Evolutionary conservation across 108 stramenopile genomes (phyloP).

Genomic region (Cyclotella cryptica): DNA sequence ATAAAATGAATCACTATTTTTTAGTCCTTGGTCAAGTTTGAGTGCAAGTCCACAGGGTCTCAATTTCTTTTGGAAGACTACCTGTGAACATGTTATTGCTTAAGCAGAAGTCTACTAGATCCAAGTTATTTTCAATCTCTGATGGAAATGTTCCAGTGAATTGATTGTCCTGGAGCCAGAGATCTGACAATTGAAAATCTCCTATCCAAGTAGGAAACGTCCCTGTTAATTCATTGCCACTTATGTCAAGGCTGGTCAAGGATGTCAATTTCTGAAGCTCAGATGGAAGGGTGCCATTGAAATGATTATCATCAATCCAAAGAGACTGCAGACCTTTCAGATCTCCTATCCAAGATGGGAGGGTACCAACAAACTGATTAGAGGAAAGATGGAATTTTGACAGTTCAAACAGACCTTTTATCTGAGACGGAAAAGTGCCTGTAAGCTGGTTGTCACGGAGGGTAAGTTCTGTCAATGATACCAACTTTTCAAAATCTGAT

Average conservation of each 20-base stretch:
- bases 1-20: too few species aligned
- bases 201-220: background rate
- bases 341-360: slow-evolving; percentile 11
- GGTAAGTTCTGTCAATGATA: slow-evolving; percentile 23
- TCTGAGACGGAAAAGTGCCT: too few species aligned
- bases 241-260: background rate
- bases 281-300: slow-evolving; percentile 5
- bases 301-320: background rate
- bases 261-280: background rate
- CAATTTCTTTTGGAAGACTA: background rate
- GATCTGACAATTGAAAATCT: background rate
- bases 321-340: background rate
- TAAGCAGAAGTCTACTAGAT: background rate
- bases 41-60: too few species aligned
- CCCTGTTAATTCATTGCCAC: background rate
- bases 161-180: background rate
- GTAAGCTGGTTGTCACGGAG: background rate
- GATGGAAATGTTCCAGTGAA: background rate
- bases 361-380: background rate
- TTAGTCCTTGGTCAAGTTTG: too few species aligned
- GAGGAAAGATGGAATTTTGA: too few species aligned
- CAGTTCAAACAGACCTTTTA: too few species aligned
- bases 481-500: slow-evolving; percentile 19
- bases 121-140: background rate
- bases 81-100: background rate